Evolutionary conservation across 257 asterid genomes (phyloP).

Genomic region (Solanum etuberosum): DNA sequence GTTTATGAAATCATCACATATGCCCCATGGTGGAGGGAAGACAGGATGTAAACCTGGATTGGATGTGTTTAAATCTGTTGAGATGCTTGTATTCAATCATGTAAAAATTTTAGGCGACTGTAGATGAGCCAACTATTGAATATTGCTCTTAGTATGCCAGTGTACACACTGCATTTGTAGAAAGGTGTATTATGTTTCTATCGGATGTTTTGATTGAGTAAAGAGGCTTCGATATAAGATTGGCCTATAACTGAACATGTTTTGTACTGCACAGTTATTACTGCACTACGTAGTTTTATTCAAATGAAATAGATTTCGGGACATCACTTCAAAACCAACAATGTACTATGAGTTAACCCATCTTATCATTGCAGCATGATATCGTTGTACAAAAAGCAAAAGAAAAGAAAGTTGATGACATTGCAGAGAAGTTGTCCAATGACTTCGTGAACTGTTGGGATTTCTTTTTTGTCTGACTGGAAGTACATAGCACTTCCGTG

Average conservation of each 20-base stretch:
- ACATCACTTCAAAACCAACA: neutral
- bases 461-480: neutral
- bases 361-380: neutral
- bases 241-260: neutral
- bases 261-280: neutral
- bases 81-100: neutral
- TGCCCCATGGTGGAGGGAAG: slow-evolving; percentile 77
- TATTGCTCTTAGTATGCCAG: neutral
- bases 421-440: neutral
- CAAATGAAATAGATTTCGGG: neutral
- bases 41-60: slow-evolving; percentile 43
- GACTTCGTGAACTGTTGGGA: neutral
- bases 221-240: neutral
- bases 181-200: neutral
- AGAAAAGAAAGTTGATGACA: neutral
- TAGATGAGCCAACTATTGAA: neutral
- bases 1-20: slow-evolving; percentile 84
- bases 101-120: neutral
- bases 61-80: neutral
- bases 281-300: neutral
- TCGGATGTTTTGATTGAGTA: neutral
- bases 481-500: neutral
- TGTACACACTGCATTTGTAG: neutral
- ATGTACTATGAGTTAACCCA: neutral
- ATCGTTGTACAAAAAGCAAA: neutral